Conservation (phyloP, 2,329 filamentous ascomycete species). For the Colletotrichum eremochloae region DNA sequence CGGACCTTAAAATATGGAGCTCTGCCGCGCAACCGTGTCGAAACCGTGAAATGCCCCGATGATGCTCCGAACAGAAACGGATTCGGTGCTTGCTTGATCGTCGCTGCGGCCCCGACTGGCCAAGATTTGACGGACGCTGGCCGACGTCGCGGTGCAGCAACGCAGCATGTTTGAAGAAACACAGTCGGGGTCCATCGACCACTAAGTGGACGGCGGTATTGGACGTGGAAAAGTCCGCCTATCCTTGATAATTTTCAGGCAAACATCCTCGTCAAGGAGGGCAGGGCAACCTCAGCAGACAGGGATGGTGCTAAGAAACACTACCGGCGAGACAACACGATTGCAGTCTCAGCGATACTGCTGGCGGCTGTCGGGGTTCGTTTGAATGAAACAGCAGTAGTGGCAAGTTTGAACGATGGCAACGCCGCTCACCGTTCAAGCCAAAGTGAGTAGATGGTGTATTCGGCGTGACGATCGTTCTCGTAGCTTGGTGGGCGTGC, state of each 20-base stretch:
- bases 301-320: neutral
- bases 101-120: conserved; percentile 20
- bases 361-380: conserved; percentile 15
- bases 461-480: neutral
- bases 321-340: neutral
- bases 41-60: conserved; percentile 19
- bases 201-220: neutral
- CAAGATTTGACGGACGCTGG: conserved; percentile 15
- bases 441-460: conserved; percentile 15
- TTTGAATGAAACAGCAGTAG: conserved; percentile 22
- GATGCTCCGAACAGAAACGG: conserved; percentile 26
- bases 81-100: conserved; percentile 22
- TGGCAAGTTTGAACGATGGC: conserved; percentile 31
- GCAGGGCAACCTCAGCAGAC: neutral
- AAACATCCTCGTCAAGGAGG: neutral
- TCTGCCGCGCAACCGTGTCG: conserved; percentile 19
- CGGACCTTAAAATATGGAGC: conserved; percentile 40
- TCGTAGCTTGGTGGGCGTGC: neutral
- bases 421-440: conserved; percentile 11
- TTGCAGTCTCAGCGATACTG: conserved; percentile 26
- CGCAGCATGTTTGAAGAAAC: conserved; percentile 15
- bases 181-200: neutral
- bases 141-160: conserved; percentile 18
- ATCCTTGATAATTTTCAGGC: neutral
- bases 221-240: neutral